These are phyloP conservation scores for Candida frijolesensis DNA, from an alignment of 1,139 yeast genomes.

Conservation along the genomic window DNA sequence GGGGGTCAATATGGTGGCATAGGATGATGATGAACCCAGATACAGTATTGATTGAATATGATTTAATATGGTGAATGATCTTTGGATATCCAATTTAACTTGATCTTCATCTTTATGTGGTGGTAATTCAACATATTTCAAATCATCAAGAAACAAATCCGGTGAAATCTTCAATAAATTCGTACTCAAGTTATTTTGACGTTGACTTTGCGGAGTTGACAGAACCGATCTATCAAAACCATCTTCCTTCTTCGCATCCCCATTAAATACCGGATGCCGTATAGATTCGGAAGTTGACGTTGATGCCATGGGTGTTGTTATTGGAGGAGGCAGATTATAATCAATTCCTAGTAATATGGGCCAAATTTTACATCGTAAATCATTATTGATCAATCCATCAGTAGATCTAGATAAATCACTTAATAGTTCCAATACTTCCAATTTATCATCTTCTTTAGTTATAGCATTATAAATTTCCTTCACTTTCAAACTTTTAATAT, in stretches of 20 bases:
- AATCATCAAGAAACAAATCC: constrained; percentile 22
- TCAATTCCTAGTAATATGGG: constrained; percentile 39
- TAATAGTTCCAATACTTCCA: constrained; percentile 23
- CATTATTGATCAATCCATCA: constrained; percentile 50
- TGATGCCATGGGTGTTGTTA: background rate
- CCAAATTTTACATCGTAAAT: constrained; percentile 49
- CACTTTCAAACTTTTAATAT: constrained; percentile 36
- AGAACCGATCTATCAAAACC: background rate
- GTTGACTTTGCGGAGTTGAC: constrained; percentile 7
- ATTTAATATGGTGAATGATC: constrained; percentile 59
- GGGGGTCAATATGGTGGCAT: constrained; percentile 35
- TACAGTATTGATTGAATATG: constrained; percentile 30
- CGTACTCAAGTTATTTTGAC: background rate
- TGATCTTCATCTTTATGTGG: constrained; percentile 77
- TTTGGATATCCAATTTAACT: constrained; percentile 70
- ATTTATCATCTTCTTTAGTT: constrained; percentile 8
- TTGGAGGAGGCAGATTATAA: background rate
- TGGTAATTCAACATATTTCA: constrained; percentile 33
- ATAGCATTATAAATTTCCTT: constrained; percentile 34
- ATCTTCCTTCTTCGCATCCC: background rate
- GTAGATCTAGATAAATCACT: constrained; percentile 42
- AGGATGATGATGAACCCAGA: constrained; percentile 22
- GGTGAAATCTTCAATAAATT: constrained; percentile 11
- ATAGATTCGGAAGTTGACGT: too few relatives aligned
- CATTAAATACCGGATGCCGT: background rate